phyloP scores from a whole-genome alignment of 441 rosid genomes.

The Adansonia grandidieri region DNA sequence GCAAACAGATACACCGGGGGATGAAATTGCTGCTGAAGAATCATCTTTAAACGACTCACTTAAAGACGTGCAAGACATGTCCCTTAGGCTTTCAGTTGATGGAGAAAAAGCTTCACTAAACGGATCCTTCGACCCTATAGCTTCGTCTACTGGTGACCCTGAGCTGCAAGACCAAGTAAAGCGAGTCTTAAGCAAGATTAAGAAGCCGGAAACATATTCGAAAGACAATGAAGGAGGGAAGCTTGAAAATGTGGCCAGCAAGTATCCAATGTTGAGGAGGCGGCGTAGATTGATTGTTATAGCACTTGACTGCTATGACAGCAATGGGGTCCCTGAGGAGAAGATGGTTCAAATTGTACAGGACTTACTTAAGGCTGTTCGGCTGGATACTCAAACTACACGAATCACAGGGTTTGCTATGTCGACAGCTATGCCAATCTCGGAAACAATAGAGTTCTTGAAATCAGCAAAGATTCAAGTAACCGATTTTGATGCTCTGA shows the following conservation, averaged over 20 bases:
- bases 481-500: constrained; percentile 81
- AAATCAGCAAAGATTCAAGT: constrained; percentile 68
- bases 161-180: constrained; percentile 68
- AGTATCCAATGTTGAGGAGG: constrained; percentile 78
- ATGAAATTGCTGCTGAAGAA: constrained; percentile 60
- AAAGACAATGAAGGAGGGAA: constrained; percentile 57
- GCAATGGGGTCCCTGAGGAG: constrained; percentile 63
- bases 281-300: constrained; percentile 74
- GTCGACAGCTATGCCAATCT: constrained; percentile 79
- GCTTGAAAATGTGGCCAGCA: constrained; percentile 54
- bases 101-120: constrained; percentile 75
- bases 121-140: constrained; percentile 54
- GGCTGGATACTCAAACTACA: constrained; percentile 63
- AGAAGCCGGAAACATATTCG: constrained; percentile 51
- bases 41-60: constrained; percentile 87
- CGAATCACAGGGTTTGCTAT: constrained; percentile 72
- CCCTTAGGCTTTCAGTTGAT: constrained; percentile 88
- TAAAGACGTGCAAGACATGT: constrained; percentile 91
- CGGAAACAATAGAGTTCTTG: constrained; percentile 64
- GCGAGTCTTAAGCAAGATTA: constrained; percentile 70
- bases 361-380: constrained; percentile 63
- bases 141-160: constrained; percentile 46
- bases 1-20: constrained; percentile 84
- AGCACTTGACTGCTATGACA: constrained; percentile 76
- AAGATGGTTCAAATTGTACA: constrained; percentile 67